phyloP scores from a whole-genome alignment of 2,329 filamentous ascomycete species.

The Decorospora gaudefroyi region DNA sequence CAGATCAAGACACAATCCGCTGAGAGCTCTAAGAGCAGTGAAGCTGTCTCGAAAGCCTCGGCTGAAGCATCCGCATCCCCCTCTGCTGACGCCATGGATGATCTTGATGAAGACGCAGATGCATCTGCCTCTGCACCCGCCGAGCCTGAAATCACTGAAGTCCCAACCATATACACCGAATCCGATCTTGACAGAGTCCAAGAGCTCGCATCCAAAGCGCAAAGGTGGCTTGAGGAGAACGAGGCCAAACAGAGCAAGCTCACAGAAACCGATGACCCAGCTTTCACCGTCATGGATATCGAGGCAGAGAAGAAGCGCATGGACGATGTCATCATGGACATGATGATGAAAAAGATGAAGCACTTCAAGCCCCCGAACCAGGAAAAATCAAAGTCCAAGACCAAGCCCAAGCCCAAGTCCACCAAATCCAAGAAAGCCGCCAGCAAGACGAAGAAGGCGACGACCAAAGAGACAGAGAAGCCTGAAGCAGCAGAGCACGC shows the following conservation, averaged over 20 bases:
- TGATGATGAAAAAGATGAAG: slow-evolving; percentile 64
- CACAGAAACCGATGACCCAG: slow-evolving; percentile 69
- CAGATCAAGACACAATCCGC: slow-evolving; percentile 73
- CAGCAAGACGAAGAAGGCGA: slow-evolving; percentile 30
- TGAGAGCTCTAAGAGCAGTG: slow-evolving; percentile 49
- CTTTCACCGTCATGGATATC: slow-evolving; percentile 70
- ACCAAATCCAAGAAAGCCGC: slow-evolving; percentile 33
- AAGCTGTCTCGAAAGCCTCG: slow-evolving; percentile 50
- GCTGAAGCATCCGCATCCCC: slow-evolving; percentile 52
- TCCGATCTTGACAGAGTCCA: slow-evolving; percentile 72
- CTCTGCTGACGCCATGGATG: slow-evolving; percentile 61
- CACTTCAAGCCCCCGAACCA: slow-evolving; percentile 50
- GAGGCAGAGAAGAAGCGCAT: slow-evolving; percentile 70
- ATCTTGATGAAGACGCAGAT: slow-evolving; percentile 80
- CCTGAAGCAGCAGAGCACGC: slow-evolving; percentile 29
- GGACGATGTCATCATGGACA: slow-evolving; percentile 69
- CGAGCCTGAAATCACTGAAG: slow-evolving; percentile 35
- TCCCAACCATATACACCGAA: slow-evolving; percentile 65
- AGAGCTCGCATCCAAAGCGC: slow-evolving; percentile 64
- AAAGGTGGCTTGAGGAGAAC: slow-evolving; percentile 73
- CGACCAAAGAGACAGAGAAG: slow-evolving; percentile 33
- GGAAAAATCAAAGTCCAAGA: slow-evolving; percentile 46
- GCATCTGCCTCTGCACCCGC: slow-evolving; percentile 44
- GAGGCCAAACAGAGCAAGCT: slow-evolving; percentile 62
- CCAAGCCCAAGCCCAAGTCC: slow-evolving; percentile 24